Base-by-base conservation (phyloP, 257 asterid genomes). In the Penstemon davidsonii region DNA sequence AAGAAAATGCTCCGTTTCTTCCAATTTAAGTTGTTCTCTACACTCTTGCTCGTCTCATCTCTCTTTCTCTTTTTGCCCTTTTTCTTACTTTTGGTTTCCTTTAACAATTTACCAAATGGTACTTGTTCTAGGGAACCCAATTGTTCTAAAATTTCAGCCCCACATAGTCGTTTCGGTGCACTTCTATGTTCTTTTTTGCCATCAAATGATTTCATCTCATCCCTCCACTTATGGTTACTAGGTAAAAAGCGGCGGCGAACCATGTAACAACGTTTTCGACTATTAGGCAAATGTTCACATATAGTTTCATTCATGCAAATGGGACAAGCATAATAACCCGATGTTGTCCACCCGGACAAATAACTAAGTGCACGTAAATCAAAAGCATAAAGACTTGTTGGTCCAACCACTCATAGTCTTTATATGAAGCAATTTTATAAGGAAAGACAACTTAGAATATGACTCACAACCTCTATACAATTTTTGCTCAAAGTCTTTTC, bases 141-240 rank as follows among this genome's bases (percentile, higher is more conserved):
- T 33, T 64, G 12, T 3, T 65, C 19, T 5, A 65, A 11, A 10
- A 37, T 37, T 50, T 65, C 45, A 3, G 6, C 45, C 7, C 70
- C 60, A n/a, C 50, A 65, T 4, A 38, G 12, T 36, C 19, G 12
- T 51, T 11, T 3, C 51, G 43, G 49, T 33, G 60, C 7, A 37
- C 19, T 9, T 56, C 71, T 66, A 8, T 6, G 44, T 2, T 66
- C 62, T 3, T 12, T 42, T 6, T 52, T 6, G 3, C 61, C 61
- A 39, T 66, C 39, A 39, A 66, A 52, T 36, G 61, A 38, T n/a
- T 66, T 66, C n/a, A 15, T 51, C n/a, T 66, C 61, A 39, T 40
- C 33, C 5, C 61, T 8, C 61, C 62, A 66, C 8, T 15, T 15
- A 18, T 66, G 71, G 25, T 53, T 25, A 6, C 7, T 39, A 3